Evolutionary conservation across 331 rosid genomes (phyloP).

Genomic region (Erythrophleum ivorense): DNA sequence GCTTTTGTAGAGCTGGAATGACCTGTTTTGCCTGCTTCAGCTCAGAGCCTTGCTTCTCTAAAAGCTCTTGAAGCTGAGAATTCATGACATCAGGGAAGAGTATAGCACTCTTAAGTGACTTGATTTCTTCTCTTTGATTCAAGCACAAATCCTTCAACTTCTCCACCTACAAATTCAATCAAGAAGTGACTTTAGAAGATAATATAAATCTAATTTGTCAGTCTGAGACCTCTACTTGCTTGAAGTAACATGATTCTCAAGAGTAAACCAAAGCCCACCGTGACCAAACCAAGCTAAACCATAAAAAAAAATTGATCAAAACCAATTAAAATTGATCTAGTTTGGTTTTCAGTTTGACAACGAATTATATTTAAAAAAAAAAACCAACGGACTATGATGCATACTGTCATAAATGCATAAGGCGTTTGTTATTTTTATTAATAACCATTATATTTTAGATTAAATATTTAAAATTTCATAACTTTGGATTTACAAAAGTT

Average conservation of each 20-base stretch:
- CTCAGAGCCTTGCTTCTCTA: constrained; percentile 88
- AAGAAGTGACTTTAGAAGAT: background rate
- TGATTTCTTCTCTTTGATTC: constrained; percentile 95
- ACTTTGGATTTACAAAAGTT: too few relatives aligned
- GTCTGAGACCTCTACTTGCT: background rate
- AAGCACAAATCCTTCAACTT: constrained; percentile 93
- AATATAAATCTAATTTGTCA: background rate
- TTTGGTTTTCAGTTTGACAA: too few relatives aligned
- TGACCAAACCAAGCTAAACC: background rate
- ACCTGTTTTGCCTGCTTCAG: constrained; percentile 83
- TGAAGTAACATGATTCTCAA: too few relatives aligned
- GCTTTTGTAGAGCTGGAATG: constrained; percentile 87
- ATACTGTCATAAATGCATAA: too few relatives aligned
- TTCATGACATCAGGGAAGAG: constrained; percentile 86
- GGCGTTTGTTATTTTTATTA: too few relatives aligned
- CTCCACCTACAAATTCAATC: constrained; percentile 67
- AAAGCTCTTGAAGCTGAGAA: constrained; percentile 75
- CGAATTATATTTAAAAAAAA: too few relatives aligned
- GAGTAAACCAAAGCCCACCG: background rate
- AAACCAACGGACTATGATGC: too few relatives aligned
- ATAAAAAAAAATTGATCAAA: too few relatives aligned
- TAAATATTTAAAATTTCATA: too few relatives aligned
- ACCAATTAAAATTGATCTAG: too few relatives aligned
- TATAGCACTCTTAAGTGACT: constrained; percentile 74
- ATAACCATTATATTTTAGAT: too few relatives aligned